Evolutionary conservation across 192 early-diverging fungal genomes (phyloP), one percentile per base, ranked within the genome.

Genomic region (Geranomyces michiganensis): DNA sequence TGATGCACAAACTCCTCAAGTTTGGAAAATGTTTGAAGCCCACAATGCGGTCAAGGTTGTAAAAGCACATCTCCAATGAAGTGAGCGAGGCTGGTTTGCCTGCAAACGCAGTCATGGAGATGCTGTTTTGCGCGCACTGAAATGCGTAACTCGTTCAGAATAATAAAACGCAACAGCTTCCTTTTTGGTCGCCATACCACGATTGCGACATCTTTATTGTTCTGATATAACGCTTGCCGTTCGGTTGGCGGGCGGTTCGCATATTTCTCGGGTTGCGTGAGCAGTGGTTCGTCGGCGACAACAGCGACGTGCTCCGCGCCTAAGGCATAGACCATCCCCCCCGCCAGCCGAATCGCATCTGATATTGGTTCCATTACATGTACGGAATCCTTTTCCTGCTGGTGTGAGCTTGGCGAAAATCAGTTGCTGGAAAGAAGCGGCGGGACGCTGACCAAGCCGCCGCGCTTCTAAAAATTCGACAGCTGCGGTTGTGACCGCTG

Each of bases 41-140:
- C 12, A 63, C 26, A 17, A 88, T 83, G 27, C 15, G 56, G 49
- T 78, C 71, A 22, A 76, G 73, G 66, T 88, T 88, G 73, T 78
- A 87, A 56, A 85, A 82, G 61, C 83, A 87, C 86, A 88, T 84
- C 75, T 83, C 85, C 24, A 88, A 9, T 19, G 72, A 36, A 12
- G 44, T 59, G 31, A 86, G 78, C 15, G 63, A 24, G 15, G 53
- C 13, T 1, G 49, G 26, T 44, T 58, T 46, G 19, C 56, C 68
- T 36, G 68, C 55, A 61, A 77, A 82, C 0, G 62, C 36, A 31
- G 55, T 24, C 53, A 63, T 67, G 26, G 46, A 67, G 66, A 82
- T 82, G 56, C 66, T 65, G 64, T 82, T 82, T 62, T 82, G 67
- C 14, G 46, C 17, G 46, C 81, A 82, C 81, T 82, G 27, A 3